These are phyloP conservation scores for Hypericum perforatum DNA, from an alignment of 345 rosid genomes.

Conservation along the genomic window DNA sequence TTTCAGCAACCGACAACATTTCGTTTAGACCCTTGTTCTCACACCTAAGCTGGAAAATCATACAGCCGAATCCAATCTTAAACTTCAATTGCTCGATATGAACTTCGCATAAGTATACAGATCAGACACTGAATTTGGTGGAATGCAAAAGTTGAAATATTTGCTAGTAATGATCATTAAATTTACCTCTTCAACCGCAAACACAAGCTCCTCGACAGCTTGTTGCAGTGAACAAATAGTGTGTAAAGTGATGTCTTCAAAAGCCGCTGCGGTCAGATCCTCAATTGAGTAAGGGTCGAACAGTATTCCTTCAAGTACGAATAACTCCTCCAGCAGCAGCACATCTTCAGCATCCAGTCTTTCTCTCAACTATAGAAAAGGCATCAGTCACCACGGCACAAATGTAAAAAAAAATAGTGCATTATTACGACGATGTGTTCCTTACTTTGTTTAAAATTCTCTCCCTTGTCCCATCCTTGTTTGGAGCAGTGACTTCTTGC, in stretches of 20 bases:
- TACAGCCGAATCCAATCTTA: too few species aligned
- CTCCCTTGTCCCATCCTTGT: constrained; percentile 36
- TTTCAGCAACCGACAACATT: constrained; percentile 25
- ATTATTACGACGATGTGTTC: neutral
- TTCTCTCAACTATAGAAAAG: constrained; percentile 43
- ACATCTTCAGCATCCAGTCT: constrained; percentile 48
- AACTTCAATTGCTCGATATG: too few species aligned
- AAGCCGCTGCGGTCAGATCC: constrained; percentile 31
- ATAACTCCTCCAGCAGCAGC: constrained; percentile 55
- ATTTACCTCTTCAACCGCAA: constrained; percentile 42
- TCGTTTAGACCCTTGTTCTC: constrained; percentile 37
- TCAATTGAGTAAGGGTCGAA: constrained; percentile 31
- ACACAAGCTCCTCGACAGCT: constrained; percentile 41
- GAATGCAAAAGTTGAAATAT: neutral
- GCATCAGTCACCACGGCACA: constrained; percentile 9
- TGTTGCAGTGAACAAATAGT: constrained; percentile 41
- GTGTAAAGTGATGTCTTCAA: constrained; percentile 29
- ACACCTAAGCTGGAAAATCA: constrained; percentile 30
- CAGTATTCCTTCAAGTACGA: constrained; percentile 41
- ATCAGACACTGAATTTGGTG: neutral
- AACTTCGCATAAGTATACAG: too few species aligned
- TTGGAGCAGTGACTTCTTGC: constrained; percentile 19
- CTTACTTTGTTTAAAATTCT: constrained; percentile 46
- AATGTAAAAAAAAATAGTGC: neutral
- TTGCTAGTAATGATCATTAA: neutral